Evolutionary conservation across 768 basidiomycete species (phyloP).

Genomic region (Calvatia gigantea): DNA sequence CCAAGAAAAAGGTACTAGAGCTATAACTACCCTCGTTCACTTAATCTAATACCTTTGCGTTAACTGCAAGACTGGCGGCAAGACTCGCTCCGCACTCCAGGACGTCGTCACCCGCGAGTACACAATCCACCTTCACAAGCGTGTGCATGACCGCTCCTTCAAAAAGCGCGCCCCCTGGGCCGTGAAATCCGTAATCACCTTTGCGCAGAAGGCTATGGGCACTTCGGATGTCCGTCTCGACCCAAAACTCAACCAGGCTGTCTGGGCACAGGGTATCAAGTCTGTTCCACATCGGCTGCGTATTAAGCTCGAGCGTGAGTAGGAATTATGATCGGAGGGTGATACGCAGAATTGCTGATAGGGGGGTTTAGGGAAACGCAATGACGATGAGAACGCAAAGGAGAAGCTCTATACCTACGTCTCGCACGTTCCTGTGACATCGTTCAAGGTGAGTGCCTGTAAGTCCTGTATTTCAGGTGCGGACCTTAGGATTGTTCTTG

Average conservation of each 20-base stretch:
- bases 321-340: neutral
- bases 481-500: neutral
- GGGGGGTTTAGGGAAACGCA: conserved; percentile 75
- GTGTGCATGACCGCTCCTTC: conserved; percentile 87
- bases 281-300: conserved; percentile 89
- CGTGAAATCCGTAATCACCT: conserved; percentile 89
- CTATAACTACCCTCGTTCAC: neutral
- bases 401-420: conserved; percentile 97
- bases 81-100: conserved; percentile 93
- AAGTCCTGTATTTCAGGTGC: neutral
- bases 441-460: conserved; percentile 73
- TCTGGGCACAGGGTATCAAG: conserved; percentile 95
- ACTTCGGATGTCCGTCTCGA: conserved; percentile 92
- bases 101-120: conserved; percentile 99
- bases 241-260: conserved; percentile 93
- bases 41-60: conserved; percentile 1
- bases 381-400: conserved; percentile 98
- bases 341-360: neutral
- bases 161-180: conserved; percentile 98
- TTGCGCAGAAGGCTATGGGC: conserved; percentile 94
- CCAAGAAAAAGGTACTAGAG: conserved; percentile 54
- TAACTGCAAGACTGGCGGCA: conserved; percentile 57
- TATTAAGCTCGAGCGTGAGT: conserved; percentile 86
- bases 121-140: conserved; percentile 98
- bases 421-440: conserved; percentile 67